Conservation (phyloP, 495 filamentous ascomycete species). For the Corynascus novoguineensis region DNA sequence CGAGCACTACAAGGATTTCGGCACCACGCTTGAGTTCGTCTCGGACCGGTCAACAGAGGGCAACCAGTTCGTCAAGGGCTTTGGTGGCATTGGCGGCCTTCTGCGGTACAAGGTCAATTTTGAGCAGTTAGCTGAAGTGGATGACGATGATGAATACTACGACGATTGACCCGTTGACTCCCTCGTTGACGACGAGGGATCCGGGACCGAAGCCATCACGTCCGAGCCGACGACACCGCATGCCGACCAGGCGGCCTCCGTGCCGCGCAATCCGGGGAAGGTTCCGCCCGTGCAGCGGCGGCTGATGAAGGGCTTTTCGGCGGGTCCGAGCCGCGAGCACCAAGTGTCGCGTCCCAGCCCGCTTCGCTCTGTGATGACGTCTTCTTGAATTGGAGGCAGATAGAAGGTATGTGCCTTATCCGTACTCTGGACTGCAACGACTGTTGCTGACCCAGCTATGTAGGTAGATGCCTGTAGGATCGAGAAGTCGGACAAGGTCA, state of each 20-base stretch:
- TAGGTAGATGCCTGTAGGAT: conserved; percentile 17
- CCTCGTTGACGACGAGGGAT: conserved; percentile 89
- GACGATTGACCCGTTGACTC: conserved; percentile 94
- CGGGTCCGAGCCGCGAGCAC: conserved; percentile 32
- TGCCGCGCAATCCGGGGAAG: conserved; percentile 36
- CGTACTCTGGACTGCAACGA: neutral
- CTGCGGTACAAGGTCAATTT: conserved; percentile 99
- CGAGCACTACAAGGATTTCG: conserved; percentile 95
- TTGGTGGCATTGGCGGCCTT: conserved; percentile 95
- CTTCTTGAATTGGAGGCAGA: conserved; percentile 45
- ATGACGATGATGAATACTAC: conserved; percentile 98
- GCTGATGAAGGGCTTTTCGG: conserved; percentile 37
- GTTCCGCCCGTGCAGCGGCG: conserved; percentile 35
- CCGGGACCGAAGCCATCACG: conserved; percentile 61
- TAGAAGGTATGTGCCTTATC: conserved; percentile 1
- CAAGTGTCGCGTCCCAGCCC: conserved; percentile 50
- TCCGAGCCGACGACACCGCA: conserved; percentile 44
- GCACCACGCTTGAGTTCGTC: conserved; percentile 93
- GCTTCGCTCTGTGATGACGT: conserved; percentile 55
- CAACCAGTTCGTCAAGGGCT: conserved; percentile 99
- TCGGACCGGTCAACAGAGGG: conserved; percentile 94
- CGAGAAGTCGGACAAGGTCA: conserved; percentile 24
- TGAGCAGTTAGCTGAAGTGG: conserved; percentile 90
- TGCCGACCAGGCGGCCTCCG: conserved; percentile 29
- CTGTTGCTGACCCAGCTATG: conserved; percentile 1